These are phyloP conservation scores for Pseudomassariella vexata DNA, from an alignment of 2,329 filamentous ascomycete genomes.

Conservation along the genomic window DNA sequence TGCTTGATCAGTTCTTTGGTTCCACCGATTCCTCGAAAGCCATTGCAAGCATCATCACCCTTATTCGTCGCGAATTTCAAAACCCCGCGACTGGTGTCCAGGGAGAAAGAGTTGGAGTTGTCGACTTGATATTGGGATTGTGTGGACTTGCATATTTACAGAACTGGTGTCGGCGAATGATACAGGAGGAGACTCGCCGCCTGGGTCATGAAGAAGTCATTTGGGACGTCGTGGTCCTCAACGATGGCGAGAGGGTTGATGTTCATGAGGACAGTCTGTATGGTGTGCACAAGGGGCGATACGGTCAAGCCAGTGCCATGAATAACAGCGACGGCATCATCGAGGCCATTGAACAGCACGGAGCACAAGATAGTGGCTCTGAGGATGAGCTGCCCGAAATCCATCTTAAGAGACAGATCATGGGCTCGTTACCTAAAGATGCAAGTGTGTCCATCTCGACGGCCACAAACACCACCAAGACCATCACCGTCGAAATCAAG, in stretches of 20 bases:
- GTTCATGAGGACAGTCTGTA: conserved; percentile 35
- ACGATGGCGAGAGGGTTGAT: conserved; percentile 53
- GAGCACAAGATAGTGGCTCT: conserved; percentile 19
- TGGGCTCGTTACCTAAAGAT: conserved; percentile 47
- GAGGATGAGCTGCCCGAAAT: conserved; percentile 40
- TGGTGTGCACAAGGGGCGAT: conserved; percentile 20
- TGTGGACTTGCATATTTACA: conserved; percentile 59
- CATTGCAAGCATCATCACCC: conserved; percentile 59
- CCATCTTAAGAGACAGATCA: conserved; percentile 47
- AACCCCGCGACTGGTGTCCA: conserved; percentile 54
- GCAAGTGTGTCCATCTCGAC: conserved; percentile 57
- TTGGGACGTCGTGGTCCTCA: conserved; percentile 62
- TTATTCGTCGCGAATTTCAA: conserved; percentile 59
- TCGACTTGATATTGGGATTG: conserved; percentile 56
- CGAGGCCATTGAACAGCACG: conserved; percentile 29
- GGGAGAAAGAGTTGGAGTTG: conserved; percentile 54
- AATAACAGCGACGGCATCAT: conserved; percentile 22
- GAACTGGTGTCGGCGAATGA: conserved; percentile 44
- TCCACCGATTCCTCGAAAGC: conserved; percentile 65
- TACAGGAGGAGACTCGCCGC: conserved; percentile 42
- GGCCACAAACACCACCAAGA: conserved; percentile 54
- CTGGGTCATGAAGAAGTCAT: conserved; percentile 50
- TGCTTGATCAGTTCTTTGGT: conserved; percentile 59
- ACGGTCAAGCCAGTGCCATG: conserved; percentile 16
- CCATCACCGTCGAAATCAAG: conserved; percentile 58